phyloP scores from a whole-genome alignment of 768 basidiomycete genomes.

The Mrakia frigida region DNA sequence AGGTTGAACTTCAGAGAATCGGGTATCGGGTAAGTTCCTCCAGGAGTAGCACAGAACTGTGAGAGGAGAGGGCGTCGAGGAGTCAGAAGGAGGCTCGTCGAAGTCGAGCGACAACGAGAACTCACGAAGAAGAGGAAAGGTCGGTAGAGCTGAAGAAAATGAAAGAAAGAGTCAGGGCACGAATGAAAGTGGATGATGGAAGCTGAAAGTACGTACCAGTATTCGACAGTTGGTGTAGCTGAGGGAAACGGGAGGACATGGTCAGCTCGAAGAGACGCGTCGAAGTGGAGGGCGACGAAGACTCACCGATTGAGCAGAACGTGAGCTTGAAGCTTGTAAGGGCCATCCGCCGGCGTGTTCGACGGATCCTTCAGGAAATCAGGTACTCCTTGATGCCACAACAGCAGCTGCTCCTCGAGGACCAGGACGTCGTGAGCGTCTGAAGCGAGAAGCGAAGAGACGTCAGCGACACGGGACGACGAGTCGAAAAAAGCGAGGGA shows the following conservation, averaged over 20 bases:
- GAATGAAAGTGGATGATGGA: neutral
- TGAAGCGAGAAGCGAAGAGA: neutral
- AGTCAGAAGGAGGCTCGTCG: neutral
- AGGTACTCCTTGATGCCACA: constrained; percentile 9
- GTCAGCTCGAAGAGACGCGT: neutral
- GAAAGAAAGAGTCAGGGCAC: neutral
- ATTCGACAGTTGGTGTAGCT: constrained; percentile 14
- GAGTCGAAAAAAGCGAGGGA: neutral
- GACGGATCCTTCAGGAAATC: constrained; percentile 16
- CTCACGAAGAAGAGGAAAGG: constrained; percentile 27
- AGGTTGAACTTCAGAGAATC: constrained; percentile 30
- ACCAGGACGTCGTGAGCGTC: constrained; percentile 18
- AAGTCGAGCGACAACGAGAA: neutral
- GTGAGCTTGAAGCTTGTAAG: constrained; percentile 19
- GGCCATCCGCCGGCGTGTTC: neutral
- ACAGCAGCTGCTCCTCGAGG: constrained; percentile 16
- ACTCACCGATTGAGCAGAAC: constrained; percentile 12
- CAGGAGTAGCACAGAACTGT: constrained; percentile 31
- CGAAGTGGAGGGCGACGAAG: neutral
- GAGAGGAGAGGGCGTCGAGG: neutral
- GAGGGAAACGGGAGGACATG: neutral
- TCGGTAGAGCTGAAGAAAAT: constrained; percentile 6
- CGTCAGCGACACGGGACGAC: no score
- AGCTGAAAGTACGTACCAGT: neutral
- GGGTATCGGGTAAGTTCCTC: constrained; percentile 24